Evolutionary conservation across 1,139 yeast species (phyloP), one percentile per base, ranked within the genome.

Genomic region (Taphrina communis): DNA sequence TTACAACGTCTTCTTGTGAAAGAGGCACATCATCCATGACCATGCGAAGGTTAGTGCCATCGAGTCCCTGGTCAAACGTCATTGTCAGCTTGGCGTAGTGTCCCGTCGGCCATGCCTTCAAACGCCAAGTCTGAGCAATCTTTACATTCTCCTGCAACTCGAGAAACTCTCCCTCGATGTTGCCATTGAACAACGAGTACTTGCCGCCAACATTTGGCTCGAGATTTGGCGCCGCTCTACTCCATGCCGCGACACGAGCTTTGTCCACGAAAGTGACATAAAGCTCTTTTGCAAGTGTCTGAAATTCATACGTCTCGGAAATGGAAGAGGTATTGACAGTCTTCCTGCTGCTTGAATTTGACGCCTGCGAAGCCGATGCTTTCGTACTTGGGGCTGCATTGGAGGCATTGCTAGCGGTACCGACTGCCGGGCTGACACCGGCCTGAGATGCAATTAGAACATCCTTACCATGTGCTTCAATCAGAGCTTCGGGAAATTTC

Each of bases 1-100:
- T 85, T 55, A 90, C 97, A 70, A 89, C 83, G 70, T 94, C 99
- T 78, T 94, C 98, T 77, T 95, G 95, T n/a, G 98, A 99, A 59
- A 94, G 83, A 25, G 99, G 99, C 65, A 94, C 88, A n/a, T 97
- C 97, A 31, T 86, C 82, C 85, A 94, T 90, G 70, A 84, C 82
- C 48, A 92, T 94, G 71, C 88, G 85, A 81, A 93, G 82, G 70
- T 84, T 86, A 17, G 99, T 94, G 75, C 93, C 98, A 57, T 89
- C 85, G 19, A 86, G 83, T 35, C 95, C 95, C 77, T 90, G 91
- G 69, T 85, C 85, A 72, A 95, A 84, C 56, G 80, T 82, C 74
- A 93, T 83, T 52, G 82, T 83, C 74, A 94, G 80, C 31, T 82
- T 82, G 2, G 97, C 96, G 77, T 77, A 88, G 77, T 90, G 96